Percentiles rank a stretch among this genome's conserved stretches.
phyloP scores from a whole-genome alignment of 2,329 filamentous ascomycete genomes.

The Bipolaris oryzae region DNA sequence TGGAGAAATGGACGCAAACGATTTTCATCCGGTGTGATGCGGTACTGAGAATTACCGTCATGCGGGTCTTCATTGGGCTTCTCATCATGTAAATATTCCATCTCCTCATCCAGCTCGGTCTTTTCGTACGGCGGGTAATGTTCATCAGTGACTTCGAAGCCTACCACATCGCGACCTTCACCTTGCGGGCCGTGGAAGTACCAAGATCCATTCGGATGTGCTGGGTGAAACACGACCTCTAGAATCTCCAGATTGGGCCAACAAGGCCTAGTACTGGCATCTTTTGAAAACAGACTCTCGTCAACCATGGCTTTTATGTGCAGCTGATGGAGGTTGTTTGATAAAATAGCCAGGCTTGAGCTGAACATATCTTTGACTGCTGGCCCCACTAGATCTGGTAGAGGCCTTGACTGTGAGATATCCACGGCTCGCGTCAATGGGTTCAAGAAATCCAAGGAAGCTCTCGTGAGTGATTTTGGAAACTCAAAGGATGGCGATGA shows the following conservation, averaged over 20 bases:
- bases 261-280: constrained; percentile 5
- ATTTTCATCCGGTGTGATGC: constrained; percentile 17
- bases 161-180: constrained; percentile 6
- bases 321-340: constrained; percentile 18
- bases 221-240: constrained; percentile 19
- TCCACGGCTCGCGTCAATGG: neutral
- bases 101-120: constrained; percentile 8
- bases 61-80: neutral
- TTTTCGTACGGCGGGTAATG: constrained; percentile 22
- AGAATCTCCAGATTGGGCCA: constrained; percentile 30
- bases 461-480: constrained; percentile 15
- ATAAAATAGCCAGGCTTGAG: constrained; percentile 21
- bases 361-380: constrained; percentile 22
- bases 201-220: constrained; percentile 19
- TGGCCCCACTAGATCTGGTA: constrained; percentile 20
- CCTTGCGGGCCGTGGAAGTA: constrained; percentile 25
- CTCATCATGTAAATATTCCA: constrained; percentile 1
- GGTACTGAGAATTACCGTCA: constrained; percentile 2
- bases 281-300: constrained; percentile 23
- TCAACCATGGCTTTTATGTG: constrained; percentile 16
- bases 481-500: constrained; percentile 2
- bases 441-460: neutral
- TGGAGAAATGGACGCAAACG: constrained; percentile 17
- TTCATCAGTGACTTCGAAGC: constrained; percentile 1
- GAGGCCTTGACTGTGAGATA: constrained; percentile 9